Base-by-base conservation (phyloP, 106 monocot genomes). In the Platanthera zijinensis region DNA sequence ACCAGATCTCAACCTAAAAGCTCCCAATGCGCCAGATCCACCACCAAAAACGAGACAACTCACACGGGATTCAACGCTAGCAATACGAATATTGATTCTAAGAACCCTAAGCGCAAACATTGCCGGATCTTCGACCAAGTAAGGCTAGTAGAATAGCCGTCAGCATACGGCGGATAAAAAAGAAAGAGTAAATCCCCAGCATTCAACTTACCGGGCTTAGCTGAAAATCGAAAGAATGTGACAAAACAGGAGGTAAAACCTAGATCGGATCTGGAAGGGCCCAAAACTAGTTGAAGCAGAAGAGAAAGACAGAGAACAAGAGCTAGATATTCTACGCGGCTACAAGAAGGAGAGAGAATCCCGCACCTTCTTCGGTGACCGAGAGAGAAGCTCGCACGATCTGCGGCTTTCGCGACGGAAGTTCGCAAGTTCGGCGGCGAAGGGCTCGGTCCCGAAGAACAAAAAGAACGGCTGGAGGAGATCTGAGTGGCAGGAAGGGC, bases 151-250 rank as follows among this genome's bases (percentile, higher is more conserved):
- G 12, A 67, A 13, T 30, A 2, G 48, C 13, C 48, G 32, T 11
- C 67, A 5, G 12, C 67, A 10, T 70, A 21, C 10, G n/a, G 21
- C 70, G 48, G 25, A 70, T 70, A 47, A 17, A 25, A 25, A 61
- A 67, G 12, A 4, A 39, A 67, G 3, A 67, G 7, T 1, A 46
- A n/a, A 1, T 5, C 5, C 7, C 48, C 70, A 70, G 17, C 45
- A 70, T 70, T 48, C 12, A 70, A 70, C 70, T 70, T 47, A 70
- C 47, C 15, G 25, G 70, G 0, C 70, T 70, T 47, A 70, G 14
- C 15, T 17, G 70, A 3, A 67, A 39, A 67, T 67, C 67, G 12
- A 70, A 46, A 1, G 48, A 30, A 47, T 17, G 10, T 21, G 47
- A 17, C 39, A 48, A 15, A 70, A n/a, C 11, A 47, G 13, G n/a